phyloP scores from a whole-genome alignment of 1,284 basidiomycete species.

The Cutaneotrichosporon spelunceum region DNA sequence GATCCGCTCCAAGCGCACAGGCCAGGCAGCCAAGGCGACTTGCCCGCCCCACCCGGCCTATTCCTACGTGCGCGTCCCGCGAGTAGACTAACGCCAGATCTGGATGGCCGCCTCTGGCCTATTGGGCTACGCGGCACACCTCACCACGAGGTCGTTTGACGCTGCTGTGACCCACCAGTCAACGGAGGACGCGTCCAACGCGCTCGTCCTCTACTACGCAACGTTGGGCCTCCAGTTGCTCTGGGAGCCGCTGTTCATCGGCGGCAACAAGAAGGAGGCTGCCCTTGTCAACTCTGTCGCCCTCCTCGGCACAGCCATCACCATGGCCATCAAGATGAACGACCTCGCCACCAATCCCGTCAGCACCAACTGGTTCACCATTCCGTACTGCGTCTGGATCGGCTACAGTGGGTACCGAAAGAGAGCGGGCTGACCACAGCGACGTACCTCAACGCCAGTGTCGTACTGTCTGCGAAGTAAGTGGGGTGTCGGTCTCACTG shows the following conservation, averaged over 20 bases:
- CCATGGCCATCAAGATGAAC: conserved; percentile 65
- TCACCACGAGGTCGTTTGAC: conserved; percentile 62
- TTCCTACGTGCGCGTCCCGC: conserved; percentile 10
- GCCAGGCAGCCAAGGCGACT: neutral
- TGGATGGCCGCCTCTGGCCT: conserved; percentile 46
- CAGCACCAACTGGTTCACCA: conserved; percentile 59
- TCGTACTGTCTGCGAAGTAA: conserved; percentile 41
- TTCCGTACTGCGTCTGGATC: conserved; percentile 60
- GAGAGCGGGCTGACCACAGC: conserved; percentile 15
- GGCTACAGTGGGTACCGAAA: conserved; percentile 40
- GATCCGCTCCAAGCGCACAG: conserved; percentile 27
- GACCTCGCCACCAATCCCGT: conserved; percentile 54
- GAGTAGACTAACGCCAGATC: neutral
- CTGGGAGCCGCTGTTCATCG: conserved; percentile 74
- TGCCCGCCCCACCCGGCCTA: conserved; percentile 19
- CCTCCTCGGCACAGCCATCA: conserved; percentile 61
- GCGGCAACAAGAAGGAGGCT: conserved; percentile 46
- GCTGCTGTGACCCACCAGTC: conserved; percentile 51
- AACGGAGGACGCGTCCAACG: conserved; percentile 55
- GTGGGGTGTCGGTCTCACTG: neutral
- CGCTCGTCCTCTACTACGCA: conserved; percentile 65
- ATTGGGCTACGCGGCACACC: conserved; percentile 71
- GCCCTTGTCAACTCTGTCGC: conserved; percentile 63
- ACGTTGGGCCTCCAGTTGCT: conserved; percentile 66
- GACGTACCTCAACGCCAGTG: conserved; percentile 67